Base-by-base conservation (phyloP, 2,329 filamentous ascomycete genomes). In the Scleromitrula shiraiana region DNA sequence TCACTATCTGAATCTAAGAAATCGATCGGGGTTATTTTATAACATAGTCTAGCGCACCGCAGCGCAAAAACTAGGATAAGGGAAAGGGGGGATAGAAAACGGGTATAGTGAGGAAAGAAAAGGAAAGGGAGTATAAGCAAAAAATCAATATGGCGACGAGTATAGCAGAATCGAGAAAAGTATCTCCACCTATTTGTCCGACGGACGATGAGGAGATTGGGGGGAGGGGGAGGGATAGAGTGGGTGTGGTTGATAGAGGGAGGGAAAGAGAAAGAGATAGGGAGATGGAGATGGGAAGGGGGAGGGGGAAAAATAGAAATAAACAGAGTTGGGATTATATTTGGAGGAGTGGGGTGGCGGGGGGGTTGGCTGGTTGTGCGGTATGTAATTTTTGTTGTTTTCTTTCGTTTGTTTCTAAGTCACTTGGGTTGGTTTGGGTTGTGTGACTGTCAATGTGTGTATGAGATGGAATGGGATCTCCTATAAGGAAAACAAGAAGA, bases 321-420 rank as follows among this genome's bases (percentile, higher is more conserved):
- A 88, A 82, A 68, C 80, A 83, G 63, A 93, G 83, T 64, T 70
- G 85, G 55, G 86, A 95, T 59, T 97, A 97, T 68, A 71, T 93
- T 36, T 74, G 88, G 68, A 80, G 87, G 59, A 93, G 85, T 53
- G 88, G 87, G 27, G 69, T 95, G 26, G 91, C 93, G 2, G 93
- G 93, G 40, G 93, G 93, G 14, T 57, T 96, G 50, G 93, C 93
- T 45, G 93, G 91, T 56, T 95, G 89, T 70, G 89, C 88, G 56
- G 89, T 95, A 79, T 73, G 51, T 50, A 24, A 14, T 22, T 38
- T 24, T 32, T 24, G 14, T 30, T 24, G 23, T 7, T 49, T 53
- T 41, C 17, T 7, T 38, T 19, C n/a, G n/a, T n/a, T n/a, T n/a
- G n/a, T n/a, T n/a, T n/a, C n/a, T n/a, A n/a, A n/a, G n/a, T n/a